These are phyloP conservation scores for Colletotrichum limetticola DNA, from an alignment of 2,329 filamentous ascomycete genomes.

Conservation along the genomic window DNA sequence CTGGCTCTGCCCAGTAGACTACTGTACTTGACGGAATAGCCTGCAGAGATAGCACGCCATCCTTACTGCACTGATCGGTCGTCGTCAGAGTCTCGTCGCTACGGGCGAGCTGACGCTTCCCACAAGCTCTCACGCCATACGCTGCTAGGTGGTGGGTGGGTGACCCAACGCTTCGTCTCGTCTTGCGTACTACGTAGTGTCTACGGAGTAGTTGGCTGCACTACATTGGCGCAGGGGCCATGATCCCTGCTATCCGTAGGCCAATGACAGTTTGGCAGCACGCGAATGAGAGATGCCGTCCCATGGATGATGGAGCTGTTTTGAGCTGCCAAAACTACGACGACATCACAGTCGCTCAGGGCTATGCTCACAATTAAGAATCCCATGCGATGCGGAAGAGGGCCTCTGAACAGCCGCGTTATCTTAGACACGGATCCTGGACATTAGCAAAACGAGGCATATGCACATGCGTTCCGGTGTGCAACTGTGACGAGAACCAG, in stretches of 20 bases:
- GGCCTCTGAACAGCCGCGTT: neutral
- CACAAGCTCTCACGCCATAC: neutral
- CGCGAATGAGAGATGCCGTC: slow-evolving; percentile 14
- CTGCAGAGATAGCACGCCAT: neutral
- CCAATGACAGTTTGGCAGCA: neutral
- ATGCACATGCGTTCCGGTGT: slow-evolving; percentile 19
- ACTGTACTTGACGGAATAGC: neutral
- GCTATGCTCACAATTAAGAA: slow-evolving; percentile 4
- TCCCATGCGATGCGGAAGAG: neutral
- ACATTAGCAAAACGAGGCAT: slow-evolving; percentile 12
- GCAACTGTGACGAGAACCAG: slow-evolving; percentile 25
- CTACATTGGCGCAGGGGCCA: slow-evolving; percentile 11
- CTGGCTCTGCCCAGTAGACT: neutral
- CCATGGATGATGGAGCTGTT: slow-evolving; percentile 1
- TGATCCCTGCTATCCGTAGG: slow-evolving; percentile 16
- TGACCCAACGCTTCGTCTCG: neutral
- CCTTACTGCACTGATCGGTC: neutral
- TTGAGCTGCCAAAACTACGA: neutral
- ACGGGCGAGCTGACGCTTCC: slow-evolving; percentile 2
- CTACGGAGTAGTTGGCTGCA: neutral
- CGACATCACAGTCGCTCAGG: neutral
- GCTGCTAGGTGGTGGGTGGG: neutral
- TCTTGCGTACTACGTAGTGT: slow-evolving; percentile 15
- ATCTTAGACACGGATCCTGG: neutral
- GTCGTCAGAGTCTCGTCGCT: neutral